Base-by-base conservation (phyloP, 177 flowering plant species). In the Vitis hybrid region DNA sequence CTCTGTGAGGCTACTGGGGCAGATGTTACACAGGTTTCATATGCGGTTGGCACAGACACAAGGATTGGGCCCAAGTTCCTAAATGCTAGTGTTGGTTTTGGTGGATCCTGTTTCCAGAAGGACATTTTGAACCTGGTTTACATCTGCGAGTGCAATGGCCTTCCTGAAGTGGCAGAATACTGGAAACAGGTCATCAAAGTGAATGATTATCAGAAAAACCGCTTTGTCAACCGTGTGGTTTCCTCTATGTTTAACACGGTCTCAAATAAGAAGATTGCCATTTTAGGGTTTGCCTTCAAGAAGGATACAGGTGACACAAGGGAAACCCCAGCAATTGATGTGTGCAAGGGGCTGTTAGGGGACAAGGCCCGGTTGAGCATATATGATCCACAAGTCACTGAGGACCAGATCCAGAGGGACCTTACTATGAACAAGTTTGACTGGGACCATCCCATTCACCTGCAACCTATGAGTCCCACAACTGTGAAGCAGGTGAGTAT, bases 311-410 rank as follows among this genome's bases (percentile, higher is more conserved):
- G 21, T 1, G 21, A 19, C 21, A 19, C 21, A 1, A 82, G 94
- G 71, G 97, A 91, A 82, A 91, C 97, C 56, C 92, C 97, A 1
- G 96, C 97, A 14, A 92, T 92, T 69, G 97, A 92, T 67, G 97
- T 92, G 56, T 92, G 96, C 89, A 81, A 86, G 79, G 97, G 97
- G 57, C 83, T 92, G 14, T 70, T 91, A 71, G 94, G 92, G 3
- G 97, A 92, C 78, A 88, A 89, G 72, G 98, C 97, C 19, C 63
- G 66, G 21, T 54, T 93, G 76, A 86, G 93, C 88, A 93, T 93
- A 56, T 93, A 93, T 69, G 97, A 93, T 49, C 97, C 98, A 2
- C 96, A 91, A 73, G 98, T 92, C 56, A 86, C 89, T 11, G 93
- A 86, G 80, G 98, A 92, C 52, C 97, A 92, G 75, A 92, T 92